Percentiles rank a stretch among this genome's conserved stretches.
Evolutionary conservation across 2,329 filamentous ascomycete genomes (phyloP).

Genomic region (Exophiala mesophila): DNA sequence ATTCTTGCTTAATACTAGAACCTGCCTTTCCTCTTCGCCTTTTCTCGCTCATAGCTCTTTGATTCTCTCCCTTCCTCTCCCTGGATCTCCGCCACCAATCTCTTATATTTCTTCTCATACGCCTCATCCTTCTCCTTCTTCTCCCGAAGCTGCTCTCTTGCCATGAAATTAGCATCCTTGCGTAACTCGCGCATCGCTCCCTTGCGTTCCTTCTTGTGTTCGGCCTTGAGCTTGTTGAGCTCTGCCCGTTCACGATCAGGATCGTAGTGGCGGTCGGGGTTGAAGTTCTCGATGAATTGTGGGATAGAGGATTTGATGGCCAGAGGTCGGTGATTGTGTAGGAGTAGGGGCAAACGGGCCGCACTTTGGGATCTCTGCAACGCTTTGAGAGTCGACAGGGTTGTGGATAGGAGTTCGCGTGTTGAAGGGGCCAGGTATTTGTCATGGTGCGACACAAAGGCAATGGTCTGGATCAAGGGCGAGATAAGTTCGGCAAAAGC

Average conservation of each 20-base stretch:
- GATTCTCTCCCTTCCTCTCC: conserved; percentile 81
- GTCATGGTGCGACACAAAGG: conserved; percentile 47
- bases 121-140: conserved; percentile 91
- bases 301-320: conserved; percentile 84
- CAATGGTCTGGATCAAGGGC: conserved; percentile 56
- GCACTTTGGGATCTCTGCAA: conserved; percentile 56
- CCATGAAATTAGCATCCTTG: conserved; percentile 93
- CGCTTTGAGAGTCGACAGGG: conserved; percentile 35
- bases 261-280: conserved; percentile 95
- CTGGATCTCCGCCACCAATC: conserved; percentile 90
- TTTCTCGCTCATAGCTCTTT: conserved; percentile 87
- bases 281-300: conserved; percentile 94
- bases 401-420: conserved; percentile 40
- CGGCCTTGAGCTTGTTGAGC: conserved; percentile 73
- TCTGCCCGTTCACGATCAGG: conserved; percentile 86
- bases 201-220: conserved; percentile 94
- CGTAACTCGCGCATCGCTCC: conserved; percentile 88
- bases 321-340: conserved; percentile 83
- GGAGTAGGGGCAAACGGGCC: conserved; percentile 69
- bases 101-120: conserved; percentile 95
- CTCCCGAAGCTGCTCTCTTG: conserved; percentile 78
- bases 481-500: conserved; percentile 76
- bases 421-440: conserved; percentile 47
- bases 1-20: too few species aligned
- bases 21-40: conserved; percentile 64